A percentile compares a stretch with the other conserved stretches of the same genome.
Conservation (phyloP, 352 stramenopile genomes). For the Pythium aristosporum region DNA sequence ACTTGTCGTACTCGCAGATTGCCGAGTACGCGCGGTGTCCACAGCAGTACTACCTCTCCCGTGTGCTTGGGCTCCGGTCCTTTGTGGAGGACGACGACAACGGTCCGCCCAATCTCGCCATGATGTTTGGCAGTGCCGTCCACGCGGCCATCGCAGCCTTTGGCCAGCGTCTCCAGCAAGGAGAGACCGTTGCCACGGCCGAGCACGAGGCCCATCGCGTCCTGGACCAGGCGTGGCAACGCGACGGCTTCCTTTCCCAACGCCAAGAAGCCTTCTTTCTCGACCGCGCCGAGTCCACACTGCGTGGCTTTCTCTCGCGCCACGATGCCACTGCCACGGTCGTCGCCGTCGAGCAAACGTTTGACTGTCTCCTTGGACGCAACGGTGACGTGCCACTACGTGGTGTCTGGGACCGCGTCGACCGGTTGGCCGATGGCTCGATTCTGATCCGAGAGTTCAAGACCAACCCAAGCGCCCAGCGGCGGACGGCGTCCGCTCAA, state of each 20-base stretch:
- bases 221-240: conserved; percentile 12
- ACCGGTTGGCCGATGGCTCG: conserved; percentile 27
- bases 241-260: conserved; percentile 17
- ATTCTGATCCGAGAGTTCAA: conserved; percentile 84
- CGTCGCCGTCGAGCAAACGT: conserved; percentile 59
- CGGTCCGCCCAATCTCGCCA: conserved; percentile 36
- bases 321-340: conserved; percentile 30
- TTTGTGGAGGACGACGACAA: conserved; percentile 39
- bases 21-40: conserved; percentile 78
- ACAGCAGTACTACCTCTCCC: conserved; percentile 75
- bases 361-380: conserved; percentile 49
- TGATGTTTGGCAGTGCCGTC: conserved; percentile 74
- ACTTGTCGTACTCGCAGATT: conserved; percentile 84
- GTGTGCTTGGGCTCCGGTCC: conserved; percentile 30
- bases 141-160: conserved; percentile 74
- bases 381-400: conserved; percentile 49
- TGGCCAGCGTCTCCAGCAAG: conserved; percentile 15
- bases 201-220: background rate
- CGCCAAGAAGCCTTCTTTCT: conserved; percentile 33
- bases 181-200: background rate
- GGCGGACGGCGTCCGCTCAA: conserved; percentile 38
- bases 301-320: conserved; percentile 47
- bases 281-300: conserved; percentile 34
- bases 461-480: conserved; percentile 59
- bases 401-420: conserved; percentile 80